Percentiles rank a stretch among this genome's conserved stretches.
Conservation (phyloP, 139 green algal species). For the Closterium sp. region DNA sequence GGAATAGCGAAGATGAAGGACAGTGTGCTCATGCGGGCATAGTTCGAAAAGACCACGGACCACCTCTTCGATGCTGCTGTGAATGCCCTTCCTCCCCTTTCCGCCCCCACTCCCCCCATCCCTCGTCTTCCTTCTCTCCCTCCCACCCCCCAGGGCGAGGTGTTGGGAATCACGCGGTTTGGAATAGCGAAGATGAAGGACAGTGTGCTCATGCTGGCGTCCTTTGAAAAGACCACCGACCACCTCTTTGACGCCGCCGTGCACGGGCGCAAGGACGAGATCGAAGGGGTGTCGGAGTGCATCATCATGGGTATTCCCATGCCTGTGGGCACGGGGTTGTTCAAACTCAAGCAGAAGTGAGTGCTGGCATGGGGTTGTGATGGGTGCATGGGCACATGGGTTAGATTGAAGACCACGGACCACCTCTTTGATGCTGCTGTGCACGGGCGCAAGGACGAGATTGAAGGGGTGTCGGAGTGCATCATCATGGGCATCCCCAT, state of each 20-base stretch:
- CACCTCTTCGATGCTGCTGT: no score
- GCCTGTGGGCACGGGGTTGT: conserved; percentile 91
- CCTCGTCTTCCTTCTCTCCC: no score
- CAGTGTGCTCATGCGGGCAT: no score
- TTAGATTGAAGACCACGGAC: no score
- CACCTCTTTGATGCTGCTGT: conserved; percentile 96
- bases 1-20: no score
- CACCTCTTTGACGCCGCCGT: conserved; percentile 97
- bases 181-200: conserved; percentile 99
- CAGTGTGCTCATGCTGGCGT: conserved; percentile 74
- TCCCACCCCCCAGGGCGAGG: conserved; percentile 67
- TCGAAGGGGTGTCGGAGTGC: conserved; percentile 84
- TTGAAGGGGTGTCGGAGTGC: conserved; percentile 83
- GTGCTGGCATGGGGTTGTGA: not conserved
- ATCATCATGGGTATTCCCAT: conserved; percentile 99
- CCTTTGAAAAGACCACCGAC: conserved; percentile 98
- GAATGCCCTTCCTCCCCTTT: no score
- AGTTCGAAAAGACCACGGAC: no score
- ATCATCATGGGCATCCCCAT: conserved; percentile 99
- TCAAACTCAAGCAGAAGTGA: conserved; percentile 64
- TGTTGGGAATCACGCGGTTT: conserved; percentile 95
- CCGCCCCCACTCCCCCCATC: no score
- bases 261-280: conserved; percentile 62
- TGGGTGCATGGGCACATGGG: no score
- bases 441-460: conserved; percentile 60